Evolutionary conservation across 495 filamentous ascomycete genomes (phyloP), one percentile per base, ranked within the genome.

Genomic region (Podospora bellae-mahoneyi): DNA sequence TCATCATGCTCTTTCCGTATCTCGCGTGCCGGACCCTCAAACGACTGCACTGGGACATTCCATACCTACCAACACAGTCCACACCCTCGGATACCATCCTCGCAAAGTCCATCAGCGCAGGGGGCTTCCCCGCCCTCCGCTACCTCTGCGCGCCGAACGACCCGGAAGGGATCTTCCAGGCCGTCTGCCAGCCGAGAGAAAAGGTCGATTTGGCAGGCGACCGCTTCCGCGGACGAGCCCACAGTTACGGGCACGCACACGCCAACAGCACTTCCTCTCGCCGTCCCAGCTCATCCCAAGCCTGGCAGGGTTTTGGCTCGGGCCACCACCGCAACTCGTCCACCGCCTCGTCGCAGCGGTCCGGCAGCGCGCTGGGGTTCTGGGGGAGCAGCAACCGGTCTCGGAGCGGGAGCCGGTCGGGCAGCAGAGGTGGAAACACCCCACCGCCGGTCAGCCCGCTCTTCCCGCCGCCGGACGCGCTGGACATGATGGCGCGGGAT

Each of bases 31-130:
- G 78, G 1, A 86, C 83, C 20, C 83, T 96, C 0, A 79, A 86
- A 66, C 87, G 86, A 64, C 79, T 95, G 16, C 92, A 95, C 78
- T 95, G 94, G 94, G 92, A 96, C 72, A 85, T 94, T 28, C 85
- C 89, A 1, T 78, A 80, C 66, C 74, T 81, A 16, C 75, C 79
- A 6, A 68, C 76, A 15, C 69, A 73, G 19, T 75, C 81, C 26
- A 83, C 79, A 48, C 67, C 72, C 20, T 90, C 92, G 10, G 92
- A 92, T 67, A 82, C 79, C 5, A 87, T 92, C 65, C 84, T 97
- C 48, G 90, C 91, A 18, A 85, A 84, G 68, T 89, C 89, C 62
- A 94, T 97, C 64, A 77, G 82, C 3, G 84, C 84, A 18, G 81
- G 79, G 13, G 90, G 90, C 4, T 94, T 97, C 72, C 93, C 93